These are phyloP conservation scores for Plasmodium coatneyi DNA, from an alignment of 169 alveolate genomes.

Conservation along the genomic window DNA sequence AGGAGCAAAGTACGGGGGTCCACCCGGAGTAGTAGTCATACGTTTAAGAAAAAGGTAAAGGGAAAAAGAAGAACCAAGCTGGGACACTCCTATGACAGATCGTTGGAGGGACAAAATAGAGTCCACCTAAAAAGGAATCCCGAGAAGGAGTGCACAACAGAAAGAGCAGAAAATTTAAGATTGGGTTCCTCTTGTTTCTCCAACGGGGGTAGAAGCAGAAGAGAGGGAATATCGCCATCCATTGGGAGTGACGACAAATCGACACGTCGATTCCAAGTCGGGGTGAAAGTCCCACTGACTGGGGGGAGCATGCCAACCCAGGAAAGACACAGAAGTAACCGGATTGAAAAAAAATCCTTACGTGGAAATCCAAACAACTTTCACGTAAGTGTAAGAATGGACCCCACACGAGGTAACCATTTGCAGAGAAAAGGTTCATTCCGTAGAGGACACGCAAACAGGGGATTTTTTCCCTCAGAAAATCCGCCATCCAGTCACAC, in stretches of 20 bases:
- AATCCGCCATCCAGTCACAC: background rate
- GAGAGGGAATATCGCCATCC: background rate
- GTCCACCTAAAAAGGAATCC: background rate
- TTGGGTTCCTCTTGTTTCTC: background rate
- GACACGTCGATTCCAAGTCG: background rate
- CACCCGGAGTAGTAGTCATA: background rate
- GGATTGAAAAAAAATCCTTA: background rate
- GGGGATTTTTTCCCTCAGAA: background rate
- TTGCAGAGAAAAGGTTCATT: slow-evolving; percentile 17
- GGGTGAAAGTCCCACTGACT: background rate
- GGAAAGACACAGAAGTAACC: background rate
- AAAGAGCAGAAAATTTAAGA: background rate
- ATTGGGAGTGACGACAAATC: background rate
- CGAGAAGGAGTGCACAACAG: background rate
- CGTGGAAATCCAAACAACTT: background rate
- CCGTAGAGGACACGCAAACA: background rate
- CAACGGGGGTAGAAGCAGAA: background rate
- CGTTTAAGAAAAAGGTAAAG: background rate
- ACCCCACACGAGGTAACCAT: background rate
- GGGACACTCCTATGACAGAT: background rate
- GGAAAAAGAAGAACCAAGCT: background rate
- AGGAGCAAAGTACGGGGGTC: background rate
- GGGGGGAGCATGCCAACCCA: background rate
- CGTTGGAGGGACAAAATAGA: background rate
- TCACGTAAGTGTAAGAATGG: slow-evolving; percentile 1